Base-by-base conservation (phyloP, 2,329 filamentous ascomycete genomes). In the Aspergillus viridinutans region DNA sequence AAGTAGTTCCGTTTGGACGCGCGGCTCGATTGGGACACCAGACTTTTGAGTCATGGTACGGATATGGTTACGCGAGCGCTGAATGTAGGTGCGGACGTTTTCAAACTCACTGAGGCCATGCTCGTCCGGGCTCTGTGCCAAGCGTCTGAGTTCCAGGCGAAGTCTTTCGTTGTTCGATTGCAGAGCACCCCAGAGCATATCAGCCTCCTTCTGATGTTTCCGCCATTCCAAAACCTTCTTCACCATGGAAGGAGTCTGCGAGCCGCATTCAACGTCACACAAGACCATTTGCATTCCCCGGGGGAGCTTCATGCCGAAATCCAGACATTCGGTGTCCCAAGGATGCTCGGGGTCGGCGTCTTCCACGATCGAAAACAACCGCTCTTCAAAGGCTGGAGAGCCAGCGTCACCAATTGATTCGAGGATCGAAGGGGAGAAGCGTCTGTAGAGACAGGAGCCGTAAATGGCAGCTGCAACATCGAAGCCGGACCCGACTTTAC, bases 181-280 rank as follows among this genome's bases (percentile, higher is more conserved):
- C 57, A 99, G 76, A 1, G 83, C 79, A 49, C 83, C 81, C 91
- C 92, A 97, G 20, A 97, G 79, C 59, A 74, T 67, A 60, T 85
- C 83, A 1, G 92, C 87, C n/a, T 81, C 83, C 2, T 81, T 80
- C 0, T 80, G 76, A 21, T 90, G 75, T 51, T 84, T 83, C 52
- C 89, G 81, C 94, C 94, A 99, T 32, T 83, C 83, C 3, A 97
- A 81, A 14, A 99, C 90, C 70, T 90, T 85, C 77, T 93, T 96
- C 40, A 97, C 94, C 94, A 99, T 97, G 14, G 91, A 85, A 0
- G 96, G 92, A 7, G 93, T 97, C 78, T 96, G 85, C 50, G 88
- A 93, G 32, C 94, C 94, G 70, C 92, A 96, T 71, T 95, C 90
- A 6, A 99, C 94, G 70, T 99, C 94, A 69, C 92, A 96, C 88